phyloP scores from a whole-genome alignment of 306 rosid species.

The Pyrus bretschneideri region DNA sequence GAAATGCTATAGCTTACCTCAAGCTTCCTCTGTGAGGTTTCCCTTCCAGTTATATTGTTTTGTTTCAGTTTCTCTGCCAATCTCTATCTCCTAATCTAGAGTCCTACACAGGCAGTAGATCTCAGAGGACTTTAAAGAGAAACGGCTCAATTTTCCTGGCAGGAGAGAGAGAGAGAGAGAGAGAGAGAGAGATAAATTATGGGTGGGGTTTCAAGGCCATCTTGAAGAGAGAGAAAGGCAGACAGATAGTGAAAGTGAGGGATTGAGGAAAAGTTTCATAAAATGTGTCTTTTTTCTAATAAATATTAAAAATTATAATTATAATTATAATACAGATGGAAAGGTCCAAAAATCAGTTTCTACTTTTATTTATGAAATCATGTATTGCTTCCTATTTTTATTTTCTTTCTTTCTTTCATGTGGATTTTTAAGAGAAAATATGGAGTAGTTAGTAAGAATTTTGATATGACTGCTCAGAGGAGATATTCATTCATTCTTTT shows the following conservation, averaged over 20 bases:
- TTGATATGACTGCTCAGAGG: not conserved
- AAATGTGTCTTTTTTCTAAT: not conserved
- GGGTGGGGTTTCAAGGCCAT: conserved; percentile 28
- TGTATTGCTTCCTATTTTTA: not conserved
- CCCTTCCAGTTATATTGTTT: not conserved
- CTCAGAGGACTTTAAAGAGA: conserved; percentile 31
- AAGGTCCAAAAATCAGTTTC: conserved; percentile 15
- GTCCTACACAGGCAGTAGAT: conserved; percentile 35
- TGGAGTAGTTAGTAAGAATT: not conserved
- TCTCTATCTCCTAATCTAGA: conserved; percentile 18
- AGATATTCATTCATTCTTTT: not conserved
- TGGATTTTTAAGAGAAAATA: not conserved
- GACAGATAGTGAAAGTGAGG: conserved; percentile 17
- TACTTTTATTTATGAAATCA: conserved; percentile 1
- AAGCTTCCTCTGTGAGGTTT: not conserved
- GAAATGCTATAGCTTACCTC: conserved; percentile 20
- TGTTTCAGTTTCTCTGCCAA: conserved; percentile 23
- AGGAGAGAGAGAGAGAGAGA: not conserved
- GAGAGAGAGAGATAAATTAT: conserved; percentile 8
- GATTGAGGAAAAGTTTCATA: conserved; percentile 19
- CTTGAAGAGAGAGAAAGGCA: conserved; percentile 37
- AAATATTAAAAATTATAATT: not conserved
- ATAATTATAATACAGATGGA: not conserved
- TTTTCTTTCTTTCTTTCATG: not conserved
- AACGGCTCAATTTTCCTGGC: too few relatives aligned